Conservation (phyloP, 768 basidiomycete genomes). For the Collybia sp. region DNA sequence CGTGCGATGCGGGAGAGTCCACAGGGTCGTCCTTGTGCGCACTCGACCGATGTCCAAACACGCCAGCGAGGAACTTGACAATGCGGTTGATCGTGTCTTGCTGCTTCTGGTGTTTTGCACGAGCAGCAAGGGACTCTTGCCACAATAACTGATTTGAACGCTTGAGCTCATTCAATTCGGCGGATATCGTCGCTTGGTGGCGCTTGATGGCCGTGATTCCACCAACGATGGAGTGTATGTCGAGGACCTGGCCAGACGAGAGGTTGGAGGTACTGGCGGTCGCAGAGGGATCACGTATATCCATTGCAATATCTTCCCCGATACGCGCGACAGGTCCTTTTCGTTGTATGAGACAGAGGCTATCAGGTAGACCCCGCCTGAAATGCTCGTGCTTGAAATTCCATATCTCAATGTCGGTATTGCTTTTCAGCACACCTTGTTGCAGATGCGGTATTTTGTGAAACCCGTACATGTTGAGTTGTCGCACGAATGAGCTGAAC, state of each 20-base stretch:
- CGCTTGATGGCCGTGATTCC: conserved; percentile 86
- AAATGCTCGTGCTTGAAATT: conserved; percentile 93
- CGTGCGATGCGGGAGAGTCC: conserved; percentile 23
- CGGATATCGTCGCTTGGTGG: conserved; percentile 88
- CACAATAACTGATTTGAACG: conserved; percentile 85
- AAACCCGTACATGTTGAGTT: conserved; percentile 95
- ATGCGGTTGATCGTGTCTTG: conserved; percentile 96
- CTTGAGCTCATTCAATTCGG: conserved; percentile 86
- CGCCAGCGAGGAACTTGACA: conserved; percentile 88
- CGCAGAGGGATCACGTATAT: conserved; percentile 20
- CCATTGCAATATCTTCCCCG: conserved; percentile 30
- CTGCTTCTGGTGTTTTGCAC: conserved; percentile 84
- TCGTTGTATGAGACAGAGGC: conserved; percentile 82
- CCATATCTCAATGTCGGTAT: conserved; percentile 79
- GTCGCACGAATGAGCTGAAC: conserved; percentile 88
- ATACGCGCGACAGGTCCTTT: conserved; percentile 61
- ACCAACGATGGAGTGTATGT: conserved; percentile 73
- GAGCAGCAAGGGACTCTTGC: conserved; percentile 80
- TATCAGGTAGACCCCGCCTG: conserved; percentile 81
- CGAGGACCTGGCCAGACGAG: conserved; percentile 53
- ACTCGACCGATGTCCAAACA: conserved; percentile 64
- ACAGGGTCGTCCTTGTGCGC: conserved; percentile 26
- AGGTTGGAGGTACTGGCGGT: conserved; percentile 15
- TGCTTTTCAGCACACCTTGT: conserved; percentile 85
- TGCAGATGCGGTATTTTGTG: conserved; percentile 95